These are phyloP conservation scores for Botrytis byssoidea DNA, from an alignment of 2,329 filamentous ascomycete genomes.

Conservation along the genomic window DNA sequence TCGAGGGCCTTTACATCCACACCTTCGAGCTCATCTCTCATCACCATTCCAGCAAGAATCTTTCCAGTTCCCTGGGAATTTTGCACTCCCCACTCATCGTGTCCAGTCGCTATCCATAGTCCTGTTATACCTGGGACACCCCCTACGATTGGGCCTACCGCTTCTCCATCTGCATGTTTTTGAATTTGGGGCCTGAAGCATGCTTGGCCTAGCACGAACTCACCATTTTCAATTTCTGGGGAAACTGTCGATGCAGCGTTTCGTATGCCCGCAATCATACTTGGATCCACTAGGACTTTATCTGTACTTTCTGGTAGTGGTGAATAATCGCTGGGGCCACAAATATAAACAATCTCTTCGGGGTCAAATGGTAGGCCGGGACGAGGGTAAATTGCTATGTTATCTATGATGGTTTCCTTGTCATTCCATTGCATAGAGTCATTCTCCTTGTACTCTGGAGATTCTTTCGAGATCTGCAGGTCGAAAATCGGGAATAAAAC, in stretches of 20 bases:
- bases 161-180: slow-evolving; percentile 13
- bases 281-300: neutral
- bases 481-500: slow-evolving; percentile 4
- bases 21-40: neutral
- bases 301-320: slow-evolving; percentile 2
- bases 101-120: slow-evolving; percentile 1
- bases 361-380: neutral
- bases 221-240: neutral
- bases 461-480: neutral
- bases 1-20: slow-evolving; percentile 6
- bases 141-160: slow-evolving; percentile 4
- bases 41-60: slow-evolving; percentile 9
- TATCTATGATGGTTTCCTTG: neutral
- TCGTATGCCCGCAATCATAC: neutral
- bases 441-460: neutral
- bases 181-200: slow-evolving; percentile 10
- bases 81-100: slow-evolving; percentile 8
- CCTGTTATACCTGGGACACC: neutral
- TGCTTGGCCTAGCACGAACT: slow-evolving; percentile 8
- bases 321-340: slow-evolving; percentile 3
- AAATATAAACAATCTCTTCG: slow-evolving; percentile 2
- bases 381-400: slow-evolving; percentile 6
- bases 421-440: neutral
- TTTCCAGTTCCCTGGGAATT: slow-evolving; percentile 5
- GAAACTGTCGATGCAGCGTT: neutral